Evolutionary conservation across 139 green algal genomes (phyloP), one percentile per base, ranked within the genome.

Genomic region (Asterochloris sp.): DNA sequence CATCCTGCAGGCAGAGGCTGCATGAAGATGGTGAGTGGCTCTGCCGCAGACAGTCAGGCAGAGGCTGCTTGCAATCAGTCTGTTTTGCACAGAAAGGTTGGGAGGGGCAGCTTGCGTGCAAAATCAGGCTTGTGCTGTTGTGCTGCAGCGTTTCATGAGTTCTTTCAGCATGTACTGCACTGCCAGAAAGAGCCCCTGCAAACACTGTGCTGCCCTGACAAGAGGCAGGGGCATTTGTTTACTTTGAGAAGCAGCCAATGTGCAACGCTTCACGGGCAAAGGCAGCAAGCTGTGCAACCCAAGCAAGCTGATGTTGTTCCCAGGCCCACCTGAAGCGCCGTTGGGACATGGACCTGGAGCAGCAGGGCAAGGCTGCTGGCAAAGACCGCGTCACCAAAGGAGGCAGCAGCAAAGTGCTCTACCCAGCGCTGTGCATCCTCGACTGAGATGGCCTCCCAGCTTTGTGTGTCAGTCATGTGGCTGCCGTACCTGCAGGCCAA

Each of bases 341-440:
- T 10, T 0, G 69, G 69, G n/a, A 82, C 77, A 14, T 62, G 21
- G 9, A 27, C 73, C 17, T 81, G 76, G 78, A 94, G 86, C 79
- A 89, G 81, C 61, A 88, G 67, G 24, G 85, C 88, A 82, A 92
- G 71, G 29, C 83, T 81, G 2, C 78, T 77, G 16, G 69, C 86
- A 69, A 91, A 91, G 78, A 94, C 74, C 2, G 83, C 78, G 76
- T 94, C 90, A 0, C 90, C 91, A 69, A 89, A 90, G 14, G 84
- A 92, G 12, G 76, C 74, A 13, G 87, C 84, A 0, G 84, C 79
- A 81, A 93, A 90, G 21, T 85, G 82, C 77, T 87, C 67, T 4
- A 82, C 82, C 64, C 94, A 85, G n/a, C 76, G 76, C 29, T 88
- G 82, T 0, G 87, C 81, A 76, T 87, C 86, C 79, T 68, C 79